Evolutionary conservation across 305 asterid genomes (phyloP), one percentile per base, ranked within the genome.

Genomic region (Salvia sclarea): DNA sequence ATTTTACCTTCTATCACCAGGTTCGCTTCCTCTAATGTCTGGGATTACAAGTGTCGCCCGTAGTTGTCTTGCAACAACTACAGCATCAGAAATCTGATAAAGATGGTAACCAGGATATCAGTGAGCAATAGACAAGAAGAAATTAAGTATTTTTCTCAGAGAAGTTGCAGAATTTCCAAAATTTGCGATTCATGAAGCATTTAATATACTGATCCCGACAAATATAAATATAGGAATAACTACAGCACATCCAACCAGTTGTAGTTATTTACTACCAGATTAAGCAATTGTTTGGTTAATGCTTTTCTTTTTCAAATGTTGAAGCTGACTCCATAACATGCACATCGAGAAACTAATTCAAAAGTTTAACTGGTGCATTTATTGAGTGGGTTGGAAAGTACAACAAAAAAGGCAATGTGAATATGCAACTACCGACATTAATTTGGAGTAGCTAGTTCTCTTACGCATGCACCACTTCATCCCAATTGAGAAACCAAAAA

Each of bases 41-140:
- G 99, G 99, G 74, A 91, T 75, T n/a, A 94, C 89, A 76, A 91
- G 95, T 68, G 93, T 86, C 72, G 98, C 99, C 8, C 85, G 84
- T 59, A 94, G 88, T 74, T 83, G 85, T 80, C 90, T 86, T 20
- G 98, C 98, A 38, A 94, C 98, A 55, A 89, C 94, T 50, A 87
- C 97, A 21, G 99, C 99, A 78, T 91, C 99, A 54, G 99, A 73
- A 73, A 94, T 83, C 99, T 94, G 88, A 64, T 66, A 33, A 75
- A 66, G 35, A 63, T 43, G 76, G 37, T 66, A 50, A 52, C 44
- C 55, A 71, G 73, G 64, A 49, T 52, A 72, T 50, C 53, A 64
- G 66, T 24, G 62, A 25, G 62, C 55, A 38, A 40, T 62, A 55
- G 57, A 75, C 10, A 30, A 5, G 60, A 37, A 37, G 22, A 63